phyloP scores from a whole-genome alignment of 805 yeast species.

The Pichia exigua region DNA sequence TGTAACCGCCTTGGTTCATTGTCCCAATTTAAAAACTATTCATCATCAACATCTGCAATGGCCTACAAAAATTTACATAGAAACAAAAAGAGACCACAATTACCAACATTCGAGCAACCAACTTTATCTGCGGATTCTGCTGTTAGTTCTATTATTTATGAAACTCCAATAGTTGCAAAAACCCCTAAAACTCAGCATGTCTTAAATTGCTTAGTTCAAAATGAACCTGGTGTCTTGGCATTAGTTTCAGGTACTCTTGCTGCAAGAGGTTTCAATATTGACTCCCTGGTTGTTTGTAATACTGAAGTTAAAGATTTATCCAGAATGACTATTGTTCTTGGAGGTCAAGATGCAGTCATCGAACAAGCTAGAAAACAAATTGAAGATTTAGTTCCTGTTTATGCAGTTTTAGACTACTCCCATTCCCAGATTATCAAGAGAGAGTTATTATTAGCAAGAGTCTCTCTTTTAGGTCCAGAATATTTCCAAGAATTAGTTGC shows the following conservation, averaged over 20 bases:
- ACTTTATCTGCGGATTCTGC: constrained; percentile 96
- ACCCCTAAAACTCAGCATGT: constrained; percentile 78
- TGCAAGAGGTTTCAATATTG: constrained; percentile 97
- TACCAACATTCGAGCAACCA: constrained; percentile 91
- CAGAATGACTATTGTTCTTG: constrained; percentile 92
- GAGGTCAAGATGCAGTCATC: constrained; percentile 91
- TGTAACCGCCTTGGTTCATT: constrained; percentile 6
- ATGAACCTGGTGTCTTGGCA: constrained; percentile 96
- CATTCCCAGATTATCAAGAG: constrained; percentile 84
- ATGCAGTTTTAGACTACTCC: constrained; percentile 93
- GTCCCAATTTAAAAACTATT: constrained; percentile 5
- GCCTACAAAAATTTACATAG: constrained; percentile 91
- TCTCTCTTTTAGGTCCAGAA: constrained; percentile 94
- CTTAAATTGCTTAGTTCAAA: constrained; percentile 92
- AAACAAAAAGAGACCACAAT: constrained; percentile 77
- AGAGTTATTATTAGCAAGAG: constrained; percentile 85
- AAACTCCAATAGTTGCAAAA: constrained; percentile 62
- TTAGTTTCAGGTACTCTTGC: constrained; percentile 93
- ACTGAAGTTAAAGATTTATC: constrained; percentile 94
- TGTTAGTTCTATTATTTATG: constrained; percentile 89
- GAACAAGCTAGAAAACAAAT: constrained; percentile 98
- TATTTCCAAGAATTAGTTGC: constrained; percentile 91
- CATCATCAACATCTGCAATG: constrained; percentile 85
- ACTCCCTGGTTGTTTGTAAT: constrained; percentile 91
- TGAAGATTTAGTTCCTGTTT: constrained; percentile 96